These are phyloP conservation scores for Fusarium sacchari DNA, from an alignment of 2,329 filamentous ascomycete genomes.

Conservation along the genomic window DNA sequence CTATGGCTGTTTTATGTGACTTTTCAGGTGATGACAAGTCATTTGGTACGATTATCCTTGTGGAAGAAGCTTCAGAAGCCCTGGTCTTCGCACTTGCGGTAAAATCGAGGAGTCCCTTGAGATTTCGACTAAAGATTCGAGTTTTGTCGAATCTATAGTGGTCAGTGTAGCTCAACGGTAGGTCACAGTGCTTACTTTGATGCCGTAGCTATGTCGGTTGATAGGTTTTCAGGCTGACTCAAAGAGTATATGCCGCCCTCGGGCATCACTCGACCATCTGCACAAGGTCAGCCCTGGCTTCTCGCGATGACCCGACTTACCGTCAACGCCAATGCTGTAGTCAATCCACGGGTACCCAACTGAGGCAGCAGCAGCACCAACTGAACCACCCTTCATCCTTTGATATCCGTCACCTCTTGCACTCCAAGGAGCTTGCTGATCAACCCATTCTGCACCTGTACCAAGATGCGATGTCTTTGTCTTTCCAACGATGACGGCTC, in stretches of 20 bases:
- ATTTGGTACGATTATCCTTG: slow-evolving; percentile 40
- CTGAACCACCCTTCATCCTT: slow-evolving; percentile 47
- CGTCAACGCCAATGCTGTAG: slow-evolving; percentile 49
- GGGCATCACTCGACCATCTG: slow-evolving; percentile 35
- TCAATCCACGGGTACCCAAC: slow-evolving; percentile 56
- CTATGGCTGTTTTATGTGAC: slow-evolving; percentile 13
- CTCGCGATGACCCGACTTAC: slow-evolving; percentile 39
- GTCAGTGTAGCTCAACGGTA: neutral
- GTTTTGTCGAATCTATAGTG: slow-evolving; percentile 29
- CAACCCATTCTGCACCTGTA: slow-evolving; percentile 54
- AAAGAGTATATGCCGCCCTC: slow-evolving; percentile 48
- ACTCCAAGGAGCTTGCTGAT: slow-evolving; percentile 54
- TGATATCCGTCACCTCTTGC: slow-evolving; percentile 60
- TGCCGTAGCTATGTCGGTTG: slow-evolving; percentile 15
- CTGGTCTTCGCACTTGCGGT: neutral
- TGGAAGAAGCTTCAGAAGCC: neutral
- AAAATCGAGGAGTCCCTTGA: slow-evolving; percentile 41
- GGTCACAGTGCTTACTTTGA: slow-evolving; percentile 14
- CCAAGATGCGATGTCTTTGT: slow-evolving; percentile 62
- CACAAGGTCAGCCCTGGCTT: slow-evolving; percentile 29
- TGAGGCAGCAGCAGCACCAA: slow-evolving; percentile 52
- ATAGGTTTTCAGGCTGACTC: slow-evolving; percentile 27
- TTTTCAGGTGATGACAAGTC: slow-evolving; percentile 35
- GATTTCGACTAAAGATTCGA: slow-evolving; percentile 40
- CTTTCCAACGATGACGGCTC: slow-evolving; percentile 66